A percentile compares a stretch with the other conserved stretches of the same genome.
Evolutionary conservation across 257 asterid genomes (phyloP).

Genomic region (Solanum raphanifolium): DNA sequence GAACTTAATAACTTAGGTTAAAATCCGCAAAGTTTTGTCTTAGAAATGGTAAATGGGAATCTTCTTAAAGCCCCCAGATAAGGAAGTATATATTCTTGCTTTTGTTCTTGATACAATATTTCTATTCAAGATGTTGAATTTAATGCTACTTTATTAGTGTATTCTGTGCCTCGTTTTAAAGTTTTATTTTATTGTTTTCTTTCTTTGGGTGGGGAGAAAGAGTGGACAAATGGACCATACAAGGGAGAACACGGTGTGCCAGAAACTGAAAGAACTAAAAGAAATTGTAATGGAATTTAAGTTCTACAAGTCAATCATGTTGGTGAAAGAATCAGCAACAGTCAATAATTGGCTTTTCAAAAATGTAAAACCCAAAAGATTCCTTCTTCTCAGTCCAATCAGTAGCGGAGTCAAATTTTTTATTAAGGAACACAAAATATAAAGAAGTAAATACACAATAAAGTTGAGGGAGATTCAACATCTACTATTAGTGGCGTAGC

Average conservation of each 20-base stretch:
- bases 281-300: background rate
- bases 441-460: background rate
- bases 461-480: background rate
- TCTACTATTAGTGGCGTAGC: background rate
- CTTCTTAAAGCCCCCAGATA: slow-evolving; percentile 2
- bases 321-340: background rate
- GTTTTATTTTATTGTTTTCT: background rate
- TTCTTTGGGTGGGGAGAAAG: background rate
- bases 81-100: slow-evolving; percentile 18
- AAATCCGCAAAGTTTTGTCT: background rate
- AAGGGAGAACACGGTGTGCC: background rate
- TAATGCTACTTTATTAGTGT: background rate
- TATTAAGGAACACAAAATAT: background rate
- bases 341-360: background rate
- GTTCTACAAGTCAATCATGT: background rate
- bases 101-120: background rate
- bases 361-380: background rate
- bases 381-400: background rate
- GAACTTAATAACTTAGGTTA: background rate
- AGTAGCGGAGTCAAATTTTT: accelerated
- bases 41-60: background rate
- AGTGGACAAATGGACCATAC: background rate
- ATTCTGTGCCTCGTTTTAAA: background rate
- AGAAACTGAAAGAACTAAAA: background rate
- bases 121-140: slow-evolving; percentile 6